A percentile compares a stretch with the other conserved stretches of the same genome.
Conservation (phyloP, 768 basidiomycete genomes). For the Boletus coccyginus region DNA sequence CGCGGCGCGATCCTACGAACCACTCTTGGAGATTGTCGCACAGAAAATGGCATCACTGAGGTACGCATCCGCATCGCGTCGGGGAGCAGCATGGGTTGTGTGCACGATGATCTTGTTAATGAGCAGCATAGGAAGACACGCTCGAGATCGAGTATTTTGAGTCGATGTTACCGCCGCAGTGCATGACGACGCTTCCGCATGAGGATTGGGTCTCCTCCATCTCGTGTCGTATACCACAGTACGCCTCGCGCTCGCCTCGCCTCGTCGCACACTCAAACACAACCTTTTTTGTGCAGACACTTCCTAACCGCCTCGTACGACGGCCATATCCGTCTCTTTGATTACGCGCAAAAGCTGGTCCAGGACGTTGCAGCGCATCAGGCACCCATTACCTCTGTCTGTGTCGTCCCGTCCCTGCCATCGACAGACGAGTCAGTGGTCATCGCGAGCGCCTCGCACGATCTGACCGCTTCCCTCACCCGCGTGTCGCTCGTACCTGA, state of each 20-base stretch:
- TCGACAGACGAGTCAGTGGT: constrained; percentile 34
- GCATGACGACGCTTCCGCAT: constrained; percentile 74
- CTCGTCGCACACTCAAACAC: background rate
- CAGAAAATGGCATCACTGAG: constrained; percentile 67
- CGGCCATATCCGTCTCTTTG: constrained; percentile 68
- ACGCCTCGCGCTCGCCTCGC: background rate
- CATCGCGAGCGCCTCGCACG: constrained; percentile 74
- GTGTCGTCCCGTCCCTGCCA: constrained; percentile 42
- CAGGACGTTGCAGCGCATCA: constrained; percentile 51
- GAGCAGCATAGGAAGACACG: constrained; percentile 68
- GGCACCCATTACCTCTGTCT: constrained; percentile 68
- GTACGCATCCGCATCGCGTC: constrained; percentile 37
- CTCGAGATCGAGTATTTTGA: constrained; percentile 92
- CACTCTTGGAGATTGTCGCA: constrained; percentile 71
- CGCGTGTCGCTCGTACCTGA: constrained; percentile 11
- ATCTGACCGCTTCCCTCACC: constrained; percentile 66
- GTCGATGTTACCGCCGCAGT: constrained; percentile 82
- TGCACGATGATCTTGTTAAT: constrained; percentile 10
- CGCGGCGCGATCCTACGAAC: constrained; percentile 76
- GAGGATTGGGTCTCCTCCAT: constrained; percentile 81
- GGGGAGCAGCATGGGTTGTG: background rate
- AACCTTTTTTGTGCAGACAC: constrained; percentile 44
- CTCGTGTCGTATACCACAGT: constrained; percentile 26
- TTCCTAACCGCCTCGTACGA: constrained; percentile 84
- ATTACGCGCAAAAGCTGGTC: constrained; percentile 60